Evolutionary conservation across 192 early-diverging fungal genomes (phyloP), one percentile per base, ranked within the genome.

Genomic region (Backusella macrospora): DNA sequence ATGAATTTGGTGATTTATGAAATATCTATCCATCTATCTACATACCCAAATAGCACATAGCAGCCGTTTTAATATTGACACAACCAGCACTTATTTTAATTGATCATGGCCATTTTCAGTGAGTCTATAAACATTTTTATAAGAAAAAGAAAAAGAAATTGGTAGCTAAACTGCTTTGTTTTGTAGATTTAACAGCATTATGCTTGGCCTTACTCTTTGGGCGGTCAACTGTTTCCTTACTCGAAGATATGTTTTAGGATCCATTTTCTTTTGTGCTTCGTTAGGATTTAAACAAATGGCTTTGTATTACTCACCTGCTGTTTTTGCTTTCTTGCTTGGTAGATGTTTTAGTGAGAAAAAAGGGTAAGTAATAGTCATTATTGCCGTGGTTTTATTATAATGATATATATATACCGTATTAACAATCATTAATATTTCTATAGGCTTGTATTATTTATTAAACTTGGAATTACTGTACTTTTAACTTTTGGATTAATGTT

Each of bases 241-340:
- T 10, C 84, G 87, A 39, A 84, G 82, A 21, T 91, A 92, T 72
- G 75, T 93, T 5, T 64, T 91, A 6, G 95, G 95, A 44, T 89
- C 91, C 26, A 73, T 97, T 0, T 85, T 86, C 34, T 99, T 99
- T 77, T 94, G 90, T 69, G 84, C 93, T 29, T 84, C 96, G 0
- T 84, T 99, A 15, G 82, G 86, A 68, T 99, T 97, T 73, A 99
- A 99, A 80, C 96, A 98, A 73, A 99, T 99, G 98, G 93, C 94
- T 2, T 83, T 99, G 14, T 99, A 96, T 76, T 98, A 91, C 81
- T 87, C 98, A 0, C 89, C 96, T 1, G 92, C 96, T 0, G 85
- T 99, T 1, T 99, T 99, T 82, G 90, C 90, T 44, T 97, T 87
- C 76, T 86, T 99, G 26, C 81, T 99, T 5, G 94, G 93, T 46